Percentiles rank a stretch among this genome's conserved stretches.
These are phyloP conservation scores for Penicillium sp. DNA, from an alignment of 2,329 filamentous ascomycete genomes.

Conservation along the genomic window DNA sequence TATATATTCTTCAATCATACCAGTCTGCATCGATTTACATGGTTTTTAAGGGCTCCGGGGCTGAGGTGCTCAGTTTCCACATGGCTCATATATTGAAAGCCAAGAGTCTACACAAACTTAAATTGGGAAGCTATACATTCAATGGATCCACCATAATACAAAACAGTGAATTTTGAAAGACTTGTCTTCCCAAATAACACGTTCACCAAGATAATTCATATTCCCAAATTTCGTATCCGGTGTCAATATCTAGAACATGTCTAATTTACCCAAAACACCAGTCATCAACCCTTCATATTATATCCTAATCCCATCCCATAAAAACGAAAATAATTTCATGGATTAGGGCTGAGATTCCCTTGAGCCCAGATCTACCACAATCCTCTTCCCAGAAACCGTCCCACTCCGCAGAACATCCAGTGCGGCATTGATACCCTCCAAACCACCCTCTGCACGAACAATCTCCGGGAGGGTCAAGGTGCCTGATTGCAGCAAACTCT, in stretches of 20 bases:
- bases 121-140: too few relatives aligned
- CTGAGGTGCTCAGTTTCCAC: too few relatives aligned
- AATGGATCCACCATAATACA: too few relatives aligned
- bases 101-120: too few relatives aligned
- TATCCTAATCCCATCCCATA: not conserved
- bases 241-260: not conserved
- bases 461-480: conserved; percentile 63
- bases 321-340: not conserved
- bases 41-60: too few relatives aligned
- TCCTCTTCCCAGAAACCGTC: conserved; percentile 66
- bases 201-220: not conserved
- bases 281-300: not conserved
- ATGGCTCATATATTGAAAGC: too few relatives aligned
- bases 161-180: too few relatives aligned
- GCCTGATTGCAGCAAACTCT: conserved; percentile 59
- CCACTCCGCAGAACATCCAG: conserved; percentile 67
- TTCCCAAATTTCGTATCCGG: not conserved
- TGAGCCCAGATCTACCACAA: conserved; percentile 56
- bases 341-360: conserved; percentile 1
- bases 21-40: too few relatives aligned
- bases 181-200: too few relatives aligned
- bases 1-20: too few relatives aligned
- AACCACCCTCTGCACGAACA: conserved; percentile 63
- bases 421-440: conserved; percentile 67
- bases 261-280: conserved; percentile 9